Percentiles rank a stretch among this genome's conserved stretches.
phyloP scores from a whole-genome alignment of 169 alveolate species.

The Plasmodium relictum region DNA sequence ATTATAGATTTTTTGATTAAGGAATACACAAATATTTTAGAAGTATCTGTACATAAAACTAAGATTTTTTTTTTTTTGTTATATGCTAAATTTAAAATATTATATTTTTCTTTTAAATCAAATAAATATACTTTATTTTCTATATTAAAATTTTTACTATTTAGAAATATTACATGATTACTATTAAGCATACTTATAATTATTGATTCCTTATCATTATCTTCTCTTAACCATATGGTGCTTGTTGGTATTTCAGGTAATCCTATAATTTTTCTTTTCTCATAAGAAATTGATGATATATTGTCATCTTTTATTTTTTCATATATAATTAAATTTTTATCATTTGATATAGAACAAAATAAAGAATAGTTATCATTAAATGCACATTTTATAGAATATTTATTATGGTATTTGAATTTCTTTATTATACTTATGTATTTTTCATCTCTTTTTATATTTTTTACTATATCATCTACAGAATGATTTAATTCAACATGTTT shows the following conservation, averaged over 20 bases:
- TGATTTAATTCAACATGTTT: constrained; percentile 24
- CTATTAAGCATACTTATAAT: constrained; percentile 49
- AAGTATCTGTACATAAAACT: constrained; percentile 71
- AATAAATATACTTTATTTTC: constrained; percentile 45
- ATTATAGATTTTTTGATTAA: constrained; percentile 32
- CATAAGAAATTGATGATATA: constrained; percentile 4
- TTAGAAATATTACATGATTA: constrained; percentile 43
- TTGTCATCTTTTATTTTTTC: constrained; percentile 38
- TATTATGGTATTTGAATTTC: constrained; percentile 48
- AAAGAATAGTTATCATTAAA: constrained; percentile 53
- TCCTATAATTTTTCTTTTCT: constrained; percentile 68
- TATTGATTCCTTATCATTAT: constrained; percentile 26
- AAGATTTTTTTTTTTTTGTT: constrained; percentile 54
- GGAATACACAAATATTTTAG: constrained; percentile 69
- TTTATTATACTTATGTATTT: constrained; percentile 37
- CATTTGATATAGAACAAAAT: constrained; percentile 74
- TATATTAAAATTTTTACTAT: constrained; percentile 42
- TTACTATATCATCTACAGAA: constrained; percentile 43
- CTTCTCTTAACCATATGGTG: constrained; percentile 40
- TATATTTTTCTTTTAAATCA: constrained; percentile 37
- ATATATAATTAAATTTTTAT: constrained; percentile 70
- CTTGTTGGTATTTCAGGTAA: constrained; percentile 67
- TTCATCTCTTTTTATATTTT: constrained; percentile 28
- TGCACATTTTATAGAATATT: constrained; percentile 50
- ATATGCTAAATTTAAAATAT: constrained; percentile 52